Evolutionary conservation across 2,329 filamentous ascomycete genomes (phyloP).

Genomic region (Aspergillus chevalieri): DNA sequence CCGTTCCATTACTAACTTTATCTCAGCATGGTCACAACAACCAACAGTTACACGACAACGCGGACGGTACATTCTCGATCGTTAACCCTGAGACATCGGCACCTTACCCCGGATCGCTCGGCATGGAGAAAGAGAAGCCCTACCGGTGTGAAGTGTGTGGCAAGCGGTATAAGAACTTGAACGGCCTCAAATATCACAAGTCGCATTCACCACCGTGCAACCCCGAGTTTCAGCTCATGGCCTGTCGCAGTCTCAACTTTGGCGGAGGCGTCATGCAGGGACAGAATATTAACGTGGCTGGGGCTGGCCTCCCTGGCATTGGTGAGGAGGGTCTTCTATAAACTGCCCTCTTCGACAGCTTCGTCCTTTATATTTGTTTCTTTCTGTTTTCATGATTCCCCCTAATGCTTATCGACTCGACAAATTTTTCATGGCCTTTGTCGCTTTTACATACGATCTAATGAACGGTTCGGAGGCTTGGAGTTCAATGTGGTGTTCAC

Average conservation of each 20-base stretch:
- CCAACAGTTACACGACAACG: slow-evolving; percentile 92
- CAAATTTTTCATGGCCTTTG: slow-evolving; percentile 23
- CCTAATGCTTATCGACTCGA: slow-evolving; percentile 21
- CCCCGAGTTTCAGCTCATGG: slow-evolving; percentile 63
- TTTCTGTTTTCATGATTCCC: slow-evolving; percentile 13
- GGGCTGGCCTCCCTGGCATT: slow-evolving; percentile 43
- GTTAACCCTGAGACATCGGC: slow-evolving; percentile 92
- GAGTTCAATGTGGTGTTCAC: slow-evolving; percentile 21
- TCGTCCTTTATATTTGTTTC: slow-evolving; percentile 6
- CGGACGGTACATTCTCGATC: slow-evolving; percentile 95
- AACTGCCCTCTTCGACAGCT: slow-evolving; percentile 11
- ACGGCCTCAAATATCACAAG: slow-evolving; percentile 93
- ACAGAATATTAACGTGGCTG: slow-evolving; percentile 43
- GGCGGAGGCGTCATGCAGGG: slow-evolving; percentile 42
- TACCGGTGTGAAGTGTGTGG: slow-evolving; percentile 96
- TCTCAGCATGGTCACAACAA: slow-evolving; percentile 82
- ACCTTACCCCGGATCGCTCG: slow-evolving; percentile 89
- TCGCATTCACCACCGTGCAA: slow-evolving; percentile 85
- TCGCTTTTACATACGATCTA: slow-evolving; percentile 21
- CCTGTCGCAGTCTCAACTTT: slow-evolving; percentile 31
- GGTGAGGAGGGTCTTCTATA: slow-evolving; percentile 39
- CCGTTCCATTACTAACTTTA: slow-evolving; percentile 16
- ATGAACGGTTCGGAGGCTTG: slow-evolving; percentile 25
- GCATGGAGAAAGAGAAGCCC: slow-evolving; percentile 99
- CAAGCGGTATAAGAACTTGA: slow-evolving; percentile 98